Conservation (phyloP, 2,329 filamentous ascomycete species). For the Ophiostoma pallidulum region DNA sequence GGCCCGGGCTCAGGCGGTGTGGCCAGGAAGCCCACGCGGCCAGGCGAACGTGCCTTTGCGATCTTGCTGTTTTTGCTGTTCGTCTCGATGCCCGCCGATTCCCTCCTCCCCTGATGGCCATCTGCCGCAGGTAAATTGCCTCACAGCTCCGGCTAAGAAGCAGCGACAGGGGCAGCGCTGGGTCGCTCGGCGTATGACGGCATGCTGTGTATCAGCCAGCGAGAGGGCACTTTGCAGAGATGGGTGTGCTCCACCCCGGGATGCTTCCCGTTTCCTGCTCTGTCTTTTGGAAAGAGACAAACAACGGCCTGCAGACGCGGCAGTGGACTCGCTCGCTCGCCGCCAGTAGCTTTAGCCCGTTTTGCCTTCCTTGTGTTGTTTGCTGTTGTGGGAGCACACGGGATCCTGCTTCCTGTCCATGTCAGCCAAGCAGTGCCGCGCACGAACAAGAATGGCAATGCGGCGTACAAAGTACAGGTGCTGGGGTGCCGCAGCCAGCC, state of each 20-base stretch:
- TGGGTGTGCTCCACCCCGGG: conserved; percentile 3
- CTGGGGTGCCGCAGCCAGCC: too few relatives aligned
- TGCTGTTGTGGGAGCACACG: neutral
- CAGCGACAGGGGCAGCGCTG: conserved; percentile 1
- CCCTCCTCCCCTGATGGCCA: neutral
- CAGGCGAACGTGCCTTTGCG: too few relatives aligned
- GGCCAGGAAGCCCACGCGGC: too few relatives aligned
- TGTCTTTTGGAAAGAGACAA: neutral
- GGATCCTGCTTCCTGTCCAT: neutral
- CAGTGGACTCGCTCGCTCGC: too few relatives aligned
- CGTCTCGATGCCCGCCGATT: too few relatives aligned
- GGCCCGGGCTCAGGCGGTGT: too few relatives aligned
- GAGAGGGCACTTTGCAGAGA: conserved; percentile 1
- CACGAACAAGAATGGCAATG: neutral
- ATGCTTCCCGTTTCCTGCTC: neutral
- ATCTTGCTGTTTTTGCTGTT: too few relatives aligned
- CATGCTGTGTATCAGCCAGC: conserved; percentile 6
- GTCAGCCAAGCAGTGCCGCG: neutral
- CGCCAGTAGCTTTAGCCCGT: too few relatives aligned
- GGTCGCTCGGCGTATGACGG: conserved; percentile 11
- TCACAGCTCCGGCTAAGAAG: neutral
- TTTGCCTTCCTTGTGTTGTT: neutral
- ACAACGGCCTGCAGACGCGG: too few relatives aligned
- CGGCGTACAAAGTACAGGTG: too few relatives aligned
- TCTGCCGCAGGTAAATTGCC: neutral